These are phyloP conservation scores for Echeveria elegans DNA, from an alignment of 164 flowering plant species.

Conservation along the genomic window DNA sequence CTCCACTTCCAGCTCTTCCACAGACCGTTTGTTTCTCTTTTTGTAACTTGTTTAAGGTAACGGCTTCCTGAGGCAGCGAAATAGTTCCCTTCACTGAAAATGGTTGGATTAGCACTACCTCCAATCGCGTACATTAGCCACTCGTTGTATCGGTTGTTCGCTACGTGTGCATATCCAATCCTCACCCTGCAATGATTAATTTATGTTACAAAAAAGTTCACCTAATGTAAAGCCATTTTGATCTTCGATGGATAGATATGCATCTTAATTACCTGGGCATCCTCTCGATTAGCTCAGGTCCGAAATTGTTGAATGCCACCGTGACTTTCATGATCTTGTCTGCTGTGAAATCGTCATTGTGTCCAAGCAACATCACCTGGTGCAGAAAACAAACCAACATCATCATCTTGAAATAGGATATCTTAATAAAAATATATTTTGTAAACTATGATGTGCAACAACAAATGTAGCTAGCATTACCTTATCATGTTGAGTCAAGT, in stretches of 20 bases:
- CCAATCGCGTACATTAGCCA: conserved; percentile 64
- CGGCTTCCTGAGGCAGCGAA: conserved; percentile 29
- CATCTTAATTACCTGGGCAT: conserved; percentile 55
- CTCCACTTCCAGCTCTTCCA: conserved; percentile 83
- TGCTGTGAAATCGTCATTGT: conserved; percentile 33
- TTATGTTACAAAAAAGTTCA: not conserved
- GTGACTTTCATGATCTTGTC: conserved; percentile 69
- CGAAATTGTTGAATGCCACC: conserved; percentile 57
- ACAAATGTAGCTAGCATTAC: not conserved
- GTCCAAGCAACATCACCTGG: conserved; percentile 76
- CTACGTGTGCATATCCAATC: conserved; percentile 58
- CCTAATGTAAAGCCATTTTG: not conserved
- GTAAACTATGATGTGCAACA: too few species aligned
- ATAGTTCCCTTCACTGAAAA: conserved; percentile 55
- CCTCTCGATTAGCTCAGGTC: conserved; percentile 55
- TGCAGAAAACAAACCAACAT: not conserved
- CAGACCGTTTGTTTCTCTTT: conserved; percentile 34
- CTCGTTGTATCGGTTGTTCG: conserved; percentile 46
- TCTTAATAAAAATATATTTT: too few species aligned
- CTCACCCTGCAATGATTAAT: conserved; percentile 35
- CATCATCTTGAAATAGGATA: not conserved
- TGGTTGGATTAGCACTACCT: conserved; percentile 60
- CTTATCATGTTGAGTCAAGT: not conserved
- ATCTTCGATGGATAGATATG: not conserved
- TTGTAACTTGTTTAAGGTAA: conserved; percentile 40